Evolutionary conservation across 1,284 basidiomycete species (phyloP), one percentile per base, ranked within the genome.

Genomic region (Pseudozyma sp.): DNA sequence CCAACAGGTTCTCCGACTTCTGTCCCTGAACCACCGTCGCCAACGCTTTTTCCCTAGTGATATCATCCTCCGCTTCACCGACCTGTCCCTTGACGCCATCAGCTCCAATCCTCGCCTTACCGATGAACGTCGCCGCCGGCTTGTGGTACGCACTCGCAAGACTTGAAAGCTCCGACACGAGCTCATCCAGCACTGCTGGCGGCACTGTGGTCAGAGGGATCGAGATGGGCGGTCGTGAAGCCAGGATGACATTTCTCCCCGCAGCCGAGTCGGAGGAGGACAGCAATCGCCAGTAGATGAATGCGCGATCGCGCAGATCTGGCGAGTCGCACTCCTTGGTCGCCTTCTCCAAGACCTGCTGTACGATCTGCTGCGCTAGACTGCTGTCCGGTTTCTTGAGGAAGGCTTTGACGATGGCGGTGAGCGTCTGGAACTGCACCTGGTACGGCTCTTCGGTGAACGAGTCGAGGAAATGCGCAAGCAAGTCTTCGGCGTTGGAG

Each of bases 241-340:
- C 92, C 14, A 99, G 89, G 11, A 99, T 93, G 42, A 99, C 94
- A 56, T 92, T 89, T 92, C 95, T 78, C 3, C 95, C 95, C 19
- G 94, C 94, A 5, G 90, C 92, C 2, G 94, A 92, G 85, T 99
- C 96, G 39, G 93, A 93, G 10, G 81, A 82, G 31, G 93, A 95
- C 45, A 98, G 85, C 68, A 98, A 84, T 65, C 96, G 88, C 95
- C 95, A 98, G 84, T 97, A 97, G 50, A 98, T 96, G 84, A 97
- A 98, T 0, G 94, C 94, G 33, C 94, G 88, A 84, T 99, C 96
- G 48, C 96, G 88, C n/a, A 99, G 90, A 84, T 99, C 97, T 6
- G 97, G 94, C 24, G 92, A 96, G 82, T 99, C 96, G 72, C 94
- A 97, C 77, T 96, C 94, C 82, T 94, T 95, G 4, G 97, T 99